These are phyloP conservation scores for Cornus controversa DNA, from an alignment of 148 eudicot species.

Conservation along the genomic window DNA sequence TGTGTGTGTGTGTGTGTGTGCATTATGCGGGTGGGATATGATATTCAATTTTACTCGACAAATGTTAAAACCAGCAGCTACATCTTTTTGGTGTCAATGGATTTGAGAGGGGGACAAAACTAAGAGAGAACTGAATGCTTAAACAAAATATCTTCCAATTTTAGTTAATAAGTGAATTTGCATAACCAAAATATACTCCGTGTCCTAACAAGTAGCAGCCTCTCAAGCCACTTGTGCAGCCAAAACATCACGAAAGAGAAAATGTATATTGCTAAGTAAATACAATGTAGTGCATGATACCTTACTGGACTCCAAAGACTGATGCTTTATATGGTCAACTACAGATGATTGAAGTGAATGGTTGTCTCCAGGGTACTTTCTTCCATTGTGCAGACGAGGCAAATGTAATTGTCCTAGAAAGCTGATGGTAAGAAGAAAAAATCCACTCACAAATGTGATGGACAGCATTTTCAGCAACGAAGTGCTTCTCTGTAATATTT, in stretches of 20 bases:
- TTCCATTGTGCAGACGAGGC: slow-evolving; percentile 43
- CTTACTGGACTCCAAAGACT: slow-evolving; percentile 39
- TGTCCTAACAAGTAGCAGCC: background rate
- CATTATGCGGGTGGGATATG: no score
- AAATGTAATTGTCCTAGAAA: slow-evolving; percentile 48
- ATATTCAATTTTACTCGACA: no score
- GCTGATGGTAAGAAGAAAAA: slow-evolving; percentile 52
- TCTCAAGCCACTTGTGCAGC: background rate
- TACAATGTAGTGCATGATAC: slow-evolving; percentile 25
- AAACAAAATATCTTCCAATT: no score
- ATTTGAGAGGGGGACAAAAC: no score
- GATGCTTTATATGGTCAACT: slow-evolving; percentile 27
- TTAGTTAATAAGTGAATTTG: no score
- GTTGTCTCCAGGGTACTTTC: slow-evolving; percentile 32
- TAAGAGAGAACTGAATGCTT: no score
- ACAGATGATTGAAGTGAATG: slow-evolving; percentile 35
- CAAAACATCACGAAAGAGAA: background rate
- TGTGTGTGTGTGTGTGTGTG: no score
- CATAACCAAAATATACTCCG: no score
- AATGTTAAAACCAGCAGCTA: no score
- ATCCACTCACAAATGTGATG: slow-evolving; percentile 48
- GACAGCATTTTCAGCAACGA: slow-evolving; percentile 52
- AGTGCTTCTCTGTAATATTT: slow-evolving; percentile 46
- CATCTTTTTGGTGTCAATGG: no score
- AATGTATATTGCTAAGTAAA: background rate